Evolutionary conservation across 257 asterid genomes (phyloP).

Genomic region (Solanum bulbocastanum): DNA sequence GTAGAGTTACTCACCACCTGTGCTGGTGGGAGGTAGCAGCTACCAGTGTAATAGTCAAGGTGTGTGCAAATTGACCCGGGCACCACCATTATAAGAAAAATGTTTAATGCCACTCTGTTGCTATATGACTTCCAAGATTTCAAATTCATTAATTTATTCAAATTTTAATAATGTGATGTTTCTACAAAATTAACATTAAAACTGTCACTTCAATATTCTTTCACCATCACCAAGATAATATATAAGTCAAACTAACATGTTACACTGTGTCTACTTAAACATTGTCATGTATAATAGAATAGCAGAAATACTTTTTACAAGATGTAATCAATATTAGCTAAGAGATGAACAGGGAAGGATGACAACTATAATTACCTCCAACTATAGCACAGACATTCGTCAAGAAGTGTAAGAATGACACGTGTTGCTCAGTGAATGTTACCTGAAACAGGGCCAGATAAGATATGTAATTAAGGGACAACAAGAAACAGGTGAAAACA

Average conservation of each 20-base stretch:
- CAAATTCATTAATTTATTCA: neutral
- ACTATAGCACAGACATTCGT: constrained; percentile 90
- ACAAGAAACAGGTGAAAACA: neutral
- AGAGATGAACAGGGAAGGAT: neutral
- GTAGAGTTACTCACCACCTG: neutral
- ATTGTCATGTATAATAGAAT: neutral
- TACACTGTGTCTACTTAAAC: neutral
- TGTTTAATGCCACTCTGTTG: neutral
- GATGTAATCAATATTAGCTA: neutral
- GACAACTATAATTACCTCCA: constrained; percentile 51
- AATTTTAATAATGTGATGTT: neutral
- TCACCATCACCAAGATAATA: neutral
- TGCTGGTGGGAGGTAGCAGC: neutral
- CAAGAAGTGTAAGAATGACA: constrained; percentile 83
- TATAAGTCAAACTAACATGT: neutral
- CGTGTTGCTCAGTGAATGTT: constrained; percentile 65
- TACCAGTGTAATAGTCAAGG: neutral
- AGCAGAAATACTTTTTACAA: neutral
- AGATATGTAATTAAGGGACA: neutral
- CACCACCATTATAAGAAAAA: neutral
- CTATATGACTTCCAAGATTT: neutral
- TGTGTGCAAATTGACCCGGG: neutral
- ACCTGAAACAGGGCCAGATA: constrained; percentile 36
- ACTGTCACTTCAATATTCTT: neutral
- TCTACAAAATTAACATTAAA: neutral